Evolutionary conservation across 257 asterid genomes (phyloP).

Genomic region (Gardenia jasminoides): DNA sequence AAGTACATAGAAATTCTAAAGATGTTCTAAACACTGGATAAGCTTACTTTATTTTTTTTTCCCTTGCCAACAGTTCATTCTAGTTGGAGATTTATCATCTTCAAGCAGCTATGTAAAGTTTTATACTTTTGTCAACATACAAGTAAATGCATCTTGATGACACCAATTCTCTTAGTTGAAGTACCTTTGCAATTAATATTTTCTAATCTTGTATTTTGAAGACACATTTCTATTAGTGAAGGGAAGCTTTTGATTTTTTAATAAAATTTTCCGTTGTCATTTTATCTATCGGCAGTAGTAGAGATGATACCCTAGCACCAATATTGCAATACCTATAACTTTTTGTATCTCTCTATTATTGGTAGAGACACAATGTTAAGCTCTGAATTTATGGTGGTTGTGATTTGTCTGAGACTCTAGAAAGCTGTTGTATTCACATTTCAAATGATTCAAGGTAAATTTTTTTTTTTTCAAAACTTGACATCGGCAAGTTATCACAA

Average conservation of each 20-base stretch:
- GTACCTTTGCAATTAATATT: neutral
- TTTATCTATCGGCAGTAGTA: neutral
- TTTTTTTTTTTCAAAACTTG: too few species aligned
- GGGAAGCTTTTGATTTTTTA: neutral
- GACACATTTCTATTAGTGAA: neutral
- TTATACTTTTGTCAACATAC: neutral
- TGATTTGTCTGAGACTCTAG: too few species aligned
- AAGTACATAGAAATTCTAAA: neutral
- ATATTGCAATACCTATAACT: neutral
- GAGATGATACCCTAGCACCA: neutral
- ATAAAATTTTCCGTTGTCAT: neutral
- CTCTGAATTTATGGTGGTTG: too few species aligned
- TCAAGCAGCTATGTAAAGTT: neutral
- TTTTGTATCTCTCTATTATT: neutral
- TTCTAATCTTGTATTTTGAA: neutral
- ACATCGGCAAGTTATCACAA: too few species aligned
- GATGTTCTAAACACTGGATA: neutral
- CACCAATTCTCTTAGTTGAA: neutral
- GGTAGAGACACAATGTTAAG: neutral
- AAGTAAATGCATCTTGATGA: neutral
- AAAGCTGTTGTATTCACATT: too few species aligned
- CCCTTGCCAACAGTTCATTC: neutral
- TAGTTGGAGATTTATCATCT: neutral
- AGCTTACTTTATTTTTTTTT: neutral
- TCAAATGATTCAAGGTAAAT: too few species aligned